Conservation (phyloP, 768 basidiomycete genomes). For the Piloderma croceum region DNA sequence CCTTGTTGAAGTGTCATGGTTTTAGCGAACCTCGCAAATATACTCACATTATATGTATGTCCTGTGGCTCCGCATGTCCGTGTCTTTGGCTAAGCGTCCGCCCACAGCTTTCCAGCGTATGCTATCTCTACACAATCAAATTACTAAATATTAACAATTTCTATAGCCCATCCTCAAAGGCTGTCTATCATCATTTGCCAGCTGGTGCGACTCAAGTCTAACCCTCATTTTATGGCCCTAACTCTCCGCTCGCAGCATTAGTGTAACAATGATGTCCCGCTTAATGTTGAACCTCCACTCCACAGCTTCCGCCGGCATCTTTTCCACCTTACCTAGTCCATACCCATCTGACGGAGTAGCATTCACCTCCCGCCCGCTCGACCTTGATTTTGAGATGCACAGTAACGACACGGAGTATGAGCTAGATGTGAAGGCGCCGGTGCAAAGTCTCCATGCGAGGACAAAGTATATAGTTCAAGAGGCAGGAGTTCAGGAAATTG, state of each 20-base stretch:
- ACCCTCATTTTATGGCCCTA: not conserved
- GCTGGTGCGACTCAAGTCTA: constrained; percentile 30
- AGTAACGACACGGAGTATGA: too few species aligned
- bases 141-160: constrained; percentile 1
- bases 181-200: constrained; percentile 45
- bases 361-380: too few species aligned
- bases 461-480: too few species aligned
- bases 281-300: too few species aligned
- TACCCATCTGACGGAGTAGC: too few species aligned
- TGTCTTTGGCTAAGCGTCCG: constrained; percentile 25
- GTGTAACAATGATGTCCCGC: constrained; percentile 49
- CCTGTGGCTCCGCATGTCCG: constrained; percentile 12
- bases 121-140: not conserved
- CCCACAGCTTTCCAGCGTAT: constrained; percentile 3
- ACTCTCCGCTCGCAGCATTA: constrained; percentile 28
- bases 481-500: too few species aligned
- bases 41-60: constrained; percentile 35
- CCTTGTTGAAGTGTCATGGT: constrained; percentile 41
- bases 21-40: constrained; percentile 45
- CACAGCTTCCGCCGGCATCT: too few species aligned
- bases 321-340: too few species aligned
- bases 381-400: too few species aligned
- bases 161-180: constrained; percentile 40
- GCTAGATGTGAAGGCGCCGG: too few species aligned
- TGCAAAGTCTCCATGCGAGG: too few species aligned